Evolutionary conservation across 192 early-diverging fungal genomes (phyloP), one percentile per base, ranked within the genome.

Genomic region (Entomortierella chlamydospora): DNA sequence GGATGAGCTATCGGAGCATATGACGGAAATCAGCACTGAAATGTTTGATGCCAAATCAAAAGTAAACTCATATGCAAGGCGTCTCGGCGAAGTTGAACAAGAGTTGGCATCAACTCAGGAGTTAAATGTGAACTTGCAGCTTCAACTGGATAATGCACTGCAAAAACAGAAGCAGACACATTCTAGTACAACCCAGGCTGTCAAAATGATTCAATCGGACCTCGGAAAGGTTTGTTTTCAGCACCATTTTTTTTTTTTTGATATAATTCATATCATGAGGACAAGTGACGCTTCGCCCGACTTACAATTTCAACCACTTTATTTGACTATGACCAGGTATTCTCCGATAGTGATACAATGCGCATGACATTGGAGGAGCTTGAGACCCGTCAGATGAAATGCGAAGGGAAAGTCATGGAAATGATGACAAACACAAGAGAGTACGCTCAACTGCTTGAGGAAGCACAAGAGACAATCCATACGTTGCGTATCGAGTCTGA

Each of bases 401-500:
- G 85, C 42, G 88, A 90, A 37, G 84, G 82, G 1, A 82, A 86
- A 60, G 70, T 90, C 20, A 68, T 83, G 23, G 79, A 85, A 29
- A 85, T 90, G 83, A 85, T 90, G 33, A 81, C 83, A 25, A 83
- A 86, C 42, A 86, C 88, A 0, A 68, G 86, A 67, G 88, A 90
- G 60, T 90, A 90, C 69, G 88, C 88, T 5, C 80, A 79, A 28
- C 51, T 86, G 23, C 81, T 90, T 20, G 87, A 90, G 49, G 82
- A 87, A 49, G 88, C 88, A 11, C 88, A 90, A 53, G 85, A 87
- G 57, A 88, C 85, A 8, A 90, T 90, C 25, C 85, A 90, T n/a
- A 76, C 70, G 1, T 47, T 89, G 28, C 76, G 85, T 18, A 69
- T 87, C 4, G 83, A 84, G 26, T 84, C 83, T 7, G 83, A 84